A percentile compares a stretch with the other conserved stretches of the same genome.
Evolutionary conservation across 2,329 filamentous ascomycete species (phyloP).

Genomic region (Clarireedia hainanense): DNA sequence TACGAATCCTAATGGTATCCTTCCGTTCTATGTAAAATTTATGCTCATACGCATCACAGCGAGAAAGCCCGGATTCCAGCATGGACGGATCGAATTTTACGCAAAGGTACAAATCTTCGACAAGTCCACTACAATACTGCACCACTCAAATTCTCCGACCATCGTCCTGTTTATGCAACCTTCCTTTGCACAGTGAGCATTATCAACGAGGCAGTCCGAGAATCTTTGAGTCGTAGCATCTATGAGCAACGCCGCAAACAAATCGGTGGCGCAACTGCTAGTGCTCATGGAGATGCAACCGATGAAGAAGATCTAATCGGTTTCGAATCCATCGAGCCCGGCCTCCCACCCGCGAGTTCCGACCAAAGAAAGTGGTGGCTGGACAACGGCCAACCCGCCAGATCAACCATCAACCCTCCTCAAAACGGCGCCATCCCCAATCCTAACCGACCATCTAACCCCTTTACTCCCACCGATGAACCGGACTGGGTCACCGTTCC

Average conservation of each 20-base stretch:
- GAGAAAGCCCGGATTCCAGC: conserved; percentile 93
- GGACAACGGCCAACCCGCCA: conserved; percentile 64
- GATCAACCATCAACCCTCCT: conserved; percentile 63
- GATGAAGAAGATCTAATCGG: conserved; percentile 74
- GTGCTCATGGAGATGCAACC: conserved; percentile 52
- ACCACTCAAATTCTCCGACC: conserved; percentile 82
- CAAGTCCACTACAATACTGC: conserved; percentile 79
- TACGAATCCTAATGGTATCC: neutral
- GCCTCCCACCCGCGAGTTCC: conserved; percentile 60
- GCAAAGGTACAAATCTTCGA: conserved; percentile 74
- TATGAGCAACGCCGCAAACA: conserved; percentile 62
- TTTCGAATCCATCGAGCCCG: conserved; percentile 76
- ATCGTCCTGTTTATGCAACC: conserved; percentile 86
- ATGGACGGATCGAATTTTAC: conserved; percentile 91
- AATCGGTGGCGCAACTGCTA: conserved; percentile 55
- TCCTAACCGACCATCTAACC: conserved; percentile 68
- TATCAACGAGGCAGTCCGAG: conserved; percentile 66
- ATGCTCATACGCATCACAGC: conserved; percentile 37
- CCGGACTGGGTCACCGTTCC: conserved; percentile 73
- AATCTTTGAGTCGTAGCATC: conserved; percentile 63
- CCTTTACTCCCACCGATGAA: conserved; percentile 66
- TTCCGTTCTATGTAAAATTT: neutral
- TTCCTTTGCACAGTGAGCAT: conserved; percentile 81
- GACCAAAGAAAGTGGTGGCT: conserved; percentile 66
- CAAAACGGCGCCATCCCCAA: conserved; percentile 59